These are phyloP conservation scores for Dactylonectria estremocensis DNA, from an alignment of 2,329 filamentous ascomycete species.

Conservation along the genomic window DNA sequence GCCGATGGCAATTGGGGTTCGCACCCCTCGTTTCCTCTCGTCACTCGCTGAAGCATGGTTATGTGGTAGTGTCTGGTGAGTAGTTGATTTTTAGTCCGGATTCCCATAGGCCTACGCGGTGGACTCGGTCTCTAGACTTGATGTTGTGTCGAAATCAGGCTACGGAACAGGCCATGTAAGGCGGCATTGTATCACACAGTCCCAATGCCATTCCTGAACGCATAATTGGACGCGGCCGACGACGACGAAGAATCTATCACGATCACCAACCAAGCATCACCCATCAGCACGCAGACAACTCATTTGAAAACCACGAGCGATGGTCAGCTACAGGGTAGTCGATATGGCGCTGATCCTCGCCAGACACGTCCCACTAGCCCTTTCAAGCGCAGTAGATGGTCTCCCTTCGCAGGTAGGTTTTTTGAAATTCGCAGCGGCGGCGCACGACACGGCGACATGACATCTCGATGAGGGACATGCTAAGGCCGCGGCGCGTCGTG, in stretches of 20 bases:
- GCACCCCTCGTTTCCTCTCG: background rate
- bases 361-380: background rate
- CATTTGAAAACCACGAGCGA: background rate
- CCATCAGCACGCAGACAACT: background rate
- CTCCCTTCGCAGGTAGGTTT: background rate
- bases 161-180: background rate
- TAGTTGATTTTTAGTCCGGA: too few species aligned
- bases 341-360: background rate
- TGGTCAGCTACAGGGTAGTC: background rate
- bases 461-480: background rate
- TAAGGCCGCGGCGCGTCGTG: background rate
- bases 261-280: background rate
- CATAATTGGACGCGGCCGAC: background rate
- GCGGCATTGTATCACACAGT: background rate
- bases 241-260: background rate
- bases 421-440: constrained; percentile 8
- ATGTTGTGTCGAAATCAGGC: background rate
- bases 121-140: background rate
- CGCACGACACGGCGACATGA: background rate
- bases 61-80: too few species aligned
- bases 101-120: background rate
- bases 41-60: background rate
- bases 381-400: background rate
- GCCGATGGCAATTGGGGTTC: background rate
- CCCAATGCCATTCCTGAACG: background rate